Percentiles rank a stretch among this genome's conserved stretches.
Conservation (phyloP, 2,329 filamentous ascomycete genomes). For the Claviceps monticola region DNA sequence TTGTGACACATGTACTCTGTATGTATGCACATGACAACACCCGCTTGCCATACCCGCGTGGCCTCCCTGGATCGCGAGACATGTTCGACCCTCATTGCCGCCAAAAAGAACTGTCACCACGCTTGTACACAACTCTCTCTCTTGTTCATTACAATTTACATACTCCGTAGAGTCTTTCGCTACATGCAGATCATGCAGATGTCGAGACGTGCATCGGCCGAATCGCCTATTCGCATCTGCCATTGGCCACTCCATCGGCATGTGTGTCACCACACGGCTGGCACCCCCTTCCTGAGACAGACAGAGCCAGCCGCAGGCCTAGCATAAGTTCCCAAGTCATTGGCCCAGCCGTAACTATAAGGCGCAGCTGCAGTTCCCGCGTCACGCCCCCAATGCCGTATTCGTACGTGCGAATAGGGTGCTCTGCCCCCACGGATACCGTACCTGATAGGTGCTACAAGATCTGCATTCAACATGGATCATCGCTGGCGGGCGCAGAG, state of each 20-base stretch:
- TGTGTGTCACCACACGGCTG: not conserved
- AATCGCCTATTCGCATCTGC: slow-evolving; percentile 1
- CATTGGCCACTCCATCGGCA: not conserved
- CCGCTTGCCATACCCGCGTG: not conserved
- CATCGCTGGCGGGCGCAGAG: not conserved
- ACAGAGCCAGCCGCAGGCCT: too few species aligned
- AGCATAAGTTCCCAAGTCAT: too few species aligned
- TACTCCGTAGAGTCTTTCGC: not conserved
- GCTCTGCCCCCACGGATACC: not conserved
- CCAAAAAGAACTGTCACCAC: not conserved
- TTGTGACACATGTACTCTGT: not conserved
- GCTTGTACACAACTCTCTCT: not conserved
- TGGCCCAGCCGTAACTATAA: too few species aligned
- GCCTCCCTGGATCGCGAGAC: not conserved
- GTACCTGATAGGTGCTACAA: too few species aligned
- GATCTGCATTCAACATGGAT: slow-evolving; percentile 1
- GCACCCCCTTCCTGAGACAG: not conserved
- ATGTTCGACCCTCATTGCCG: not conserved
- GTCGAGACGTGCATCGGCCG: not conserved
- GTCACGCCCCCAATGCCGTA: not conserved
- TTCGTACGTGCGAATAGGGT: not conserved
- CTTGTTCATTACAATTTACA: not conserved
- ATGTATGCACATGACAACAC: not conserved
- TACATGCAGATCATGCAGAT: too few species aligned
- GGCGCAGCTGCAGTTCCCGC: too few species aligned